Percentiles rank a stretch among this genome's conserved stretches.
Conservation (phyloP, 768 basidiomycete species). For the Peribolospora kevripleyi region DNA sequence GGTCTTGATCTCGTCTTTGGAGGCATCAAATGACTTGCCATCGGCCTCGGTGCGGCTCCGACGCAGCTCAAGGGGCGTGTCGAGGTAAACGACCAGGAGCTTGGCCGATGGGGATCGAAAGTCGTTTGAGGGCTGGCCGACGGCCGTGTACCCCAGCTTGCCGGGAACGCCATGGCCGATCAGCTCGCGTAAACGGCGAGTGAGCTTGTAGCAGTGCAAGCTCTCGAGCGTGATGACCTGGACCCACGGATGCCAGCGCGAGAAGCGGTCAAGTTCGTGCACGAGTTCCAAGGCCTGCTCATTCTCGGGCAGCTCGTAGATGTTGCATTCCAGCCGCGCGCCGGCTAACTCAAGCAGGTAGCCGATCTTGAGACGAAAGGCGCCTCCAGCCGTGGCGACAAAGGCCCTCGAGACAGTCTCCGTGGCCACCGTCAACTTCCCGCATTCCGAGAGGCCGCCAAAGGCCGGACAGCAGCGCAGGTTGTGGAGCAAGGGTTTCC, state of each 20-base stretch:
- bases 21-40: not conserved
- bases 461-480: not conserved
- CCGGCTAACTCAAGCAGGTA: not conserved
- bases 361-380: not conserved
- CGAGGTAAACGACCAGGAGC: not conserved
- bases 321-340: not conserved
- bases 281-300: not conserved
- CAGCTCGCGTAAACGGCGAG: not conserved
- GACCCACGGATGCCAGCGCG: not conserved
- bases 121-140: not conserved
- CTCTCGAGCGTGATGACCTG: not conserved
- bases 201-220: not conserved
- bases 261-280: not conserved
- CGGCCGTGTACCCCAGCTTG: not conserved
- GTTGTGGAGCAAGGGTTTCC: not conserved
- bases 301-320: not conserved
- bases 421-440: not conserved
- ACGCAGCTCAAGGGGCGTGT: not conserved
- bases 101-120: not conserved
- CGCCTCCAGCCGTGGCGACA: not conserved
- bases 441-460: not conserved
- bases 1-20: not conserved
- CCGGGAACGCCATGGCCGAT: not conserved
- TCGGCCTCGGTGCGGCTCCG: not conserved
- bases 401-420: not conserved